Percentiles rank a stretch among this genome's conserved stretches.
Evolutionary conservation across 148 eudicot genomes (phyloP).

Genomic region (Linanthus parryae): DNA sequence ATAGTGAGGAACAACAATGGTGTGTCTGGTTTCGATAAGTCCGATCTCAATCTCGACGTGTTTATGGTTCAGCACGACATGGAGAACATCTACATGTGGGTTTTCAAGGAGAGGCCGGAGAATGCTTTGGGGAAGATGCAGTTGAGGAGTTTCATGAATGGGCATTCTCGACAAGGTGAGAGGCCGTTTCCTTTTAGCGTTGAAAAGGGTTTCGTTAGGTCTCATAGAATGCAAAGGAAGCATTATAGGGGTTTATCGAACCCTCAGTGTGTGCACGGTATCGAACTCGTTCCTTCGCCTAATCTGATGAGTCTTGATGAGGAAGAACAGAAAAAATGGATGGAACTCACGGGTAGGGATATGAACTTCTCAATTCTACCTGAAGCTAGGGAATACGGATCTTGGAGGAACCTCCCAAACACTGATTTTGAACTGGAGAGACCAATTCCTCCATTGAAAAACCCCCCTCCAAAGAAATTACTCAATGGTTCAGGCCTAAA

Average conservation of each 20-base stretch:
- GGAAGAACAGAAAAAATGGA: conserved; percentile 50
- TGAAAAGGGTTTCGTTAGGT: conserved; percentile 55
- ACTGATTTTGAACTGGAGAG: conserved; percentile 51
- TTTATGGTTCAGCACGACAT: conserved; percentile 60
- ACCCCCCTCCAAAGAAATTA: conserved; percentile 23
- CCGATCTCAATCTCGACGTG: conserved; percentile 58
- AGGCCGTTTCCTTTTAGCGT: conserved; percentile 52
- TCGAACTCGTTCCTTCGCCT: conserved; percentile 46
- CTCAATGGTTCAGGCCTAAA: conserved; percentile 29
- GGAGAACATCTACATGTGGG: conserved; percentile 44
- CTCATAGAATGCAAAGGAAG: conserved; percentile 69
- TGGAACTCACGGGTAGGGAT: conserved; percentile 57
- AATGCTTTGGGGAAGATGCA: conserved; percentile 40
- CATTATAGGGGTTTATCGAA: conserved; percentile 60
- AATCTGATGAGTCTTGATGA: conserved; percentile 35
- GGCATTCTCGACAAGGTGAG: conserved; percentile 64
- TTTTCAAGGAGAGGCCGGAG: conserved; percentile 23
- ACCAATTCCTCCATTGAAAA: conserved; percentile 17
- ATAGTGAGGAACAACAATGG: conserved; percentile 43
- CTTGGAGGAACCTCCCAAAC: conserved; percentile 56
- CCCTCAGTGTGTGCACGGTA: conserved; percentile 68
- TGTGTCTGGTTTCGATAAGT: conserved; percentile 47
- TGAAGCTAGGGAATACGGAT: conserved; percentile 53
- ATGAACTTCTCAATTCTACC: conserved; percentile 28
- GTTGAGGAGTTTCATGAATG: conserved; percentile 24